Evolutionary conservation across 495 filamentous ascomycete species (phyloP).

Genomic region (Tricharina praecox): DNA sequence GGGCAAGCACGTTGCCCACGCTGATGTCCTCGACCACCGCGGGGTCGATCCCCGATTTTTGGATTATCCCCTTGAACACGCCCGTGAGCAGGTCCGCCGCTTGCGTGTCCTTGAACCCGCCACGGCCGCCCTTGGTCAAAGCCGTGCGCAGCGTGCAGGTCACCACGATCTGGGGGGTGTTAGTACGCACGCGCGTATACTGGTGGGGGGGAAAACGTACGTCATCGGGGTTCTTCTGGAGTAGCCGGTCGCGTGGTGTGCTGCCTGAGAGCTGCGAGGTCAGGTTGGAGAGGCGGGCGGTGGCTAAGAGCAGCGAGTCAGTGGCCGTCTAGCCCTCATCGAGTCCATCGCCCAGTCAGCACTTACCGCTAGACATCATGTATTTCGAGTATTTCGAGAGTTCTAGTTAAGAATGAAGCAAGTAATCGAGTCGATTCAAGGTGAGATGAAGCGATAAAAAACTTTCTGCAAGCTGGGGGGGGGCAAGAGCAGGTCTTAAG

Average conservation of each 20-base stretch:
- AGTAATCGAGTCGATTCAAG: too few species aligned
- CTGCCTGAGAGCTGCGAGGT: slow-evolving; percentile 40
- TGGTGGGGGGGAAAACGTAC: slow-evolving; percentile 13
- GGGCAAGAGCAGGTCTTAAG: not conserved
- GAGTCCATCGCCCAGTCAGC: not conserved
- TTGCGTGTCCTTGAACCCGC: slow-evolving; percentile 84
- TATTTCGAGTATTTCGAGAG: not conserved
- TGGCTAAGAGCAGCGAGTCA: too few species aligned
- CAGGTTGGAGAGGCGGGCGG: slow-evolving; percentile 43
- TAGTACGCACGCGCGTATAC: not conserved
- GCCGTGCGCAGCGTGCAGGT: slow-evolving; percentile 84
- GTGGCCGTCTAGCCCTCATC: not conserved
- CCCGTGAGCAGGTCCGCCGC: slow-evolving; percentile 74
- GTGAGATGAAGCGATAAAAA: not conserved
- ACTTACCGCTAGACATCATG: slow-evolving; percentile 1
- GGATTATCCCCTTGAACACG: slow-evolving; percentile 61
- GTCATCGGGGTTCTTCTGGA: slow-evolving; percentile 51
- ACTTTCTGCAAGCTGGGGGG: not conserved
- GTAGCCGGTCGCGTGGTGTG: slow-evolving; percentile 33
- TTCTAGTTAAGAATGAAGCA: not conserved
- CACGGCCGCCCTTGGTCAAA: slow-evolving; percentile 82
- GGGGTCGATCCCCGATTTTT: slow-evolving; percentile 74
- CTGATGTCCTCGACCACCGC: slow-evolving; percentile 74
- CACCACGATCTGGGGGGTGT: slow-evolving; percentile 51
- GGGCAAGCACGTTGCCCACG: slow-evolving; percentile 79